phyloP scores from a whole-genome alignment of 331 rosid species.

The Ulmus americana region DNA sequence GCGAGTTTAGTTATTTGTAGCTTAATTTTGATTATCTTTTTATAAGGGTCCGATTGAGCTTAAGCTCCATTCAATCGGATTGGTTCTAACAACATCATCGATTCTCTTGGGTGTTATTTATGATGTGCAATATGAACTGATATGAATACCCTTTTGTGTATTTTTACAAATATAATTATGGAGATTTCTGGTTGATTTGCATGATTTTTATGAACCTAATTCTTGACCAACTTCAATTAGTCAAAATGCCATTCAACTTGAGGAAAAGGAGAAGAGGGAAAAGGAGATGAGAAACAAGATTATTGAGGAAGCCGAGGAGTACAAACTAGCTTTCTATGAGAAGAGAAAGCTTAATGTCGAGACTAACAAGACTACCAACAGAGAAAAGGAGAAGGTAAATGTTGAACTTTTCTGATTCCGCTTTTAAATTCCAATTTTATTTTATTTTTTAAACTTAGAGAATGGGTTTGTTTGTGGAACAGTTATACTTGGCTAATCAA shows the following conservation, averaged over 20 bases:
- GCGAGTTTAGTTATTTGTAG: neutral
- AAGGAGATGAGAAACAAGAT: constrained; percentile 83
- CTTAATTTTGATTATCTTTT: neutral
- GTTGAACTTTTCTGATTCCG: constrained; percentile 10
- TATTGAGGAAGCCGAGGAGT: constrained; percentile 93
- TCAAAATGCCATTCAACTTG: constrained; percentile 75
- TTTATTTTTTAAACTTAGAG: constrained; percentile 2
- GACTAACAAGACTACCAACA: constrained; percentile 68
- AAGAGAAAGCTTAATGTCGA: constrained; percentile 91
- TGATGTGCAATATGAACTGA: no score
- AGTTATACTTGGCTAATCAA: constrained; percentile 69
- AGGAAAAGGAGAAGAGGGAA: constrained; percentile 90
- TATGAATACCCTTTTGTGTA: neutral
- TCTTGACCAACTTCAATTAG: constrained; percentile 32
- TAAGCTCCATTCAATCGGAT: neutral
- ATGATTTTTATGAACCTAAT: neutral
- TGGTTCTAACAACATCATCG: no score
- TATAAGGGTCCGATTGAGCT: neutral
- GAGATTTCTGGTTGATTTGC: neutral
- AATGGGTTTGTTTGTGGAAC: constrained; percentile 25
- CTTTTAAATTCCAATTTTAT: neutral
- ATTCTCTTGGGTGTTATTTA: no score
- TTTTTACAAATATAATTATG: neutral
- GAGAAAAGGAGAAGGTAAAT: constrained; percentile 91
- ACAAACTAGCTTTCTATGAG: constrained; percentile 69